Evolutionary conservation across 1,284 basidiomycete species (phyloP).

Genomic region (Coniferiporia weirii): DNA sequence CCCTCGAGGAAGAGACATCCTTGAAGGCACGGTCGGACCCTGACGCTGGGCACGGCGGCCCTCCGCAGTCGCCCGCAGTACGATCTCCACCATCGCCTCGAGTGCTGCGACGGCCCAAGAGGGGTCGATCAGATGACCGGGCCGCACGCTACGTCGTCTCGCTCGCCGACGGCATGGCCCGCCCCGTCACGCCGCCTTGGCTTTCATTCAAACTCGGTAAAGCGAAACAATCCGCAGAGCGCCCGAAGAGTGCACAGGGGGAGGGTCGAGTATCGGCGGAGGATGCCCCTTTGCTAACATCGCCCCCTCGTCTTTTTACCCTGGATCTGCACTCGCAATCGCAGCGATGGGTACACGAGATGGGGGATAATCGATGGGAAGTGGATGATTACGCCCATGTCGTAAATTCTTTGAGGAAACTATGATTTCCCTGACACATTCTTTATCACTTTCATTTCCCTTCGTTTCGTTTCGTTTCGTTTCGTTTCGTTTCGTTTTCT

Average conservation of each 20-base stretch:
- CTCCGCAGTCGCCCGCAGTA: background rate
- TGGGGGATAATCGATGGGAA: slow-evolving; percentile 12
- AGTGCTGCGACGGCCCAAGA: slow-evolving; percentile 4
- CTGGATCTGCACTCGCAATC: slow-evolving; percentile 1
- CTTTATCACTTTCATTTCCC: background rate
- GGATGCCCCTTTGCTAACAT: background rate
- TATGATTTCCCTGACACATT: background rate
- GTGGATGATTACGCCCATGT: slow-evolving; percentile 16
- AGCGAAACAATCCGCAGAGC: background rate
- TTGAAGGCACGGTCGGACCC: slow-evolving; percentile 11
- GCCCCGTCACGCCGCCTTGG: background rate
- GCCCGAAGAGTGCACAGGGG: background rate
- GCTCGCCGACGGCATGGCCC: background rate
- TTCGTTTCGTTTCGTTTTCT: background rate
- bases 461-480: background rate
- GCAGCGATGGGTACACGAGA: slow-evolving; percentile 9
- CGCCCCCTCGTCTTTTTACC: background rate
- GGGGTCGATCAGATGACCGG: background rate
- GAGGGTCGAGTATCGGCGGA: background rate
- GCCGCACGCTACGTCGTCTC: slow-evolving; percentile 13
- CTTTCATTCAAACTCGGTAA: slow-evolving; percentile 1
- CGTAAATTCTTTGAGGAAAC: slow-evolving; percentile 10
- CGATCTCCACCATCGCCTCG: background rate
- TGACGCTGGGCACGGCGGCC: slow-evolving; percentile 7
- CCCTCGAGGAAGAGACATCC: background rate